A percentile compares a stretch with the other conserved stretches of the same genome.
Evolutionary conservation across 768 basidiomycete genomes (phyloP).

Genomic region (Mycena alexandri): DNA sequence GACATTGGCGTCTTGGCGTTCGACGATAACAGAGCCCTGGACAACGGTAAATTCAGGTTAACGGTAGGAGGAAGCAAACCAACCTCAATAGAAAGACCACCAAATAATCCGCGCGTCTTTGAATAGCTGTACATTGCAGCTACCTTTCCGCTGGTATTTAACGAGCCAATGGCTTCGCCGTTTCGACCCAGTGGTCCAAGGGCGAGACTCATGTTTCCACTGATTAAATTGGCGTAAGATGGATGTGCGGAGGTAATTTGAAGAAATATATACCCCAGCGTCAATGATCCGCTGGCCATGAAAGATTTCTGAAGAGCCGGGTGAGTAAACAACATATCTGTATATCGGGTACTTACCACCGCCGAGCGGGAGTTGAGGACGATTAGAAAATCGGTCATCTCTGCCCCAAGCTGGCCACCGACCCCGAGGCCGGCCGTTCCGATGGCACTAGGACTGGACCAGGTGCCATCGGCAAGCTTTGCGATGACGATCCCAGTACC

Average conservation of each 20-base stretch:
- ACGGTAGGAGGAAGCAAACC: not conserved
- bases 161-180: constrained; percentile 88
- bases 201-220: constrained; percentile 88
- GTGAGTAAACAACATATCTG: constrained; percentile 8
- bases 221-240: constrained; percentile 7
- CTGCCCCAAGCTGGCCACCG: constrained; percentile 86
- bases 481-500: constrained; percentile 93
- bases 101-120: constrained; percentile 94
- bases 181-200: constrained; percentile 95
- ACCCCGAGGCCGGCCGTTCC: constrained; percentile 92
- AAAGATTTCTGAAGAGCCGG: constrained; percentile 72
- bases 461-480: constrained; percentile 82
- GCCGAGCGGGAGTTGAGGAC: constrained; percentile 86
- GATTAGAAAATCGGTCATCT: constrained; percentile 92
- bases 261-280: constrained; percentile 63
- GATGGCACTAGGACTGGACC: constrained; percentile 96
- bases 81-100: constrained; percentile 84
- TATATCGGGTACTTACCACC: constrained; percentile 19
- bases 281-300: constrained; percentile 94
- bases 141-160: constrained; percentile 88
- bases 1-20: constrained; percentile 92
- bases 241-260: not conserved
- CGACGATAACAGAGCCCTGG: constrained; percentile 88
- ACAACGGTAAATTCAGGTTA: not conserved
- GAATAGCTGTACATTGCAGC: constrained; percentile 97